Conservation (phyloP, 257 asterid genomes). For the Nicotiana tomentosiformis region DNA sequence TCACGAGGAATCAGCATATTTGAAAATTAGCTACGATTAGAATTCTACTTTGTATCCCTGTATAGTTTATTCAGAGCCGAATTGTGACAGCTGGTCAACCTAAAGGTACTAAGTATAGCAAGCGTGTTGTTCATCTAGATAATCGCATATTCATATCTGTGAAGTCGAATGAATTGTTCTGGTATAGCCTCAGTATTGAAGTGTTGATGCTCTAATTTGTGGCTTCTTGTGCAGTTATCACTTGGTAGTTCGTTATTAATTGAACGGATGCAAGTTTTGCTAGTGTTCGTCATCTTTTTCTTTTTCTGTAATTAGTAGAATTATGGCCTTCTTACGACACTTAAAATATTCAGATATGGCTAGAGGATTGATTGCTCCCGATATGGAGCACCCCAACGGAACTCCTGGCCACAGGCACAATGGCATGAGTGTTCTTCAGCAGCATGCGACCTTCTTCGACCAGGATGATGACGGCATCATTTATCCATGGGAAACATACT, state of each 20-base stretch:
- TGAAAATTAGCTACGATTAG: no score
- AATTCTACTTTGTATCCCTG: no score
- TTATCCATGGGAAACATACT: constrained; percentile 68
- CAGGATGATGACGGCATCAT: constrained; percentile 73
- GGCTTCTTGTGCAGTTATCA: background rate
- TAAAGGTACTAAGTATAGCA: background rate
- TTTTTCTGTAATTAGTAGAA: background rate
- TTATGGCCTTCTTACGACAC: background rate
- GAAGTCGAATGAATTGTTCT: background rate
- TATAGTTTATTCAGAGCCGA: background rate
- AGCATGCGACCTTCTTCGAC: constrained; percentile 76
- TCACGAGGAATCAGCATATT: no score
- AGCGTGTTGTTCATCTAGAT: background rate
- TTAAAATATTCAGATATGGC: constrained; percentile 49
- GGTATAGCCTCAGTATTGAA: background rate
- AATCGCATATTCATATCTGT: background rate
- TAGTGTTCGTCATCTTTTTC: background rate
- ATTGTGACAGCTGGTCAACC: background rate
- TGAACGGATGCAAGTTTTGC: background rate
- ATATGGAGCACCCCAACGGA: constrained; percentile 71
- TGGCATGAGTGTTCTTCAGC: constrained; percentile 73
- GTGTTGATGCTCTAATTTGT: background rate
- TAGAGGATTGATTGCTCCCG: constrained; percentile 53
- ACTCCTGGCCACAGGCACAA: constrained; percentile 59
- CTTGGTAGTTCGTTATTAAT: background rate